Base-by-base conservation (phyloP, 495 filamentous ascomycete genomes). In the Hamigera avellanea region DNA sequence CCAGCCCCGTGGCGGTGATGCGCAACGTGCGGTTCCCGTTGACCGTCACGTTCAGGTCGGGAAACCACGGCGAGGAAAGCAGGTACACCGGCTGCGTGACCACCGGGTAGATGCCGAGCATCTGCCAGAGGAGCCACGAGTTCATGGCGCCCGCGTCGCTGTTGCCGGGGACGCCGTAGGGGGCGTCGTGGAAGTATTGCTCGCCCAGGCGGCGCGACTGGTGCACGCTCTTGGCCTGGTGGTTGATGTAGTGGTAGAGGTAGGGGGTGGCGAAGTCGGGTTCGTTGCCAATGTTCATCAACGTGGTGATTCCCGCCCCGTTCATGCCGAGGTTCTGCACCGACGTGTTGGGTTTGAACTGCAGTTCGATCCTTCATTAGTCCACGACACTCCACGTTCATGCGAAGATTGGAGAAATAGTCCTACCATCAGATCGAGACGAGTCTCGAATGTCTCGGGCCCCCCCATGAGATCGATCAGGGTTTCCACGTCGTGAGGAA, bases 61-160 rank as follows among this genome's bases (percentile, higher is more conserved):
- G 46, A 52, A 81, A 76, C 75, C 75, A 80, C 0, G 78, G 76
- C 8, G 72, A 74, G 0, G 61, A 70, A 40, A 82, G 53, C 14
- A 83, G 64, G 47, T 82, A 83, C 2, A 72, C 75, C 0, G 76
- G 73, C 48, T 79, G 74, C 1, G 71, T 75, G 6, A 70, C 75
- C 14, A 82, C 60, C 0, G 78, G 79, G 46, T 79, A 83, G 12
- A 83, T 66, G 0, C 78, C 78, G n/a, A 83, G 60, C 62, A 81
- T 77, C 36, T 74, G 75, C 78, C 76, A 83, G 15, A 83, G 46
- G 10, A 80, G 57, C 72, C 75, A 82, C 10, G 66, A 69, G 50
- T 82, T 75, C 75, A 83, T 81, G 7, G 80, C 77, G 13, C 76
- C 78, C 1, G 78, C 78, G 43, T 83, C 77, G 32, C 66, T 75